phyloP scores from a whole-genome alignment of 495 filamentous ascomycete species.

The Glonium stellatum region DNA sequence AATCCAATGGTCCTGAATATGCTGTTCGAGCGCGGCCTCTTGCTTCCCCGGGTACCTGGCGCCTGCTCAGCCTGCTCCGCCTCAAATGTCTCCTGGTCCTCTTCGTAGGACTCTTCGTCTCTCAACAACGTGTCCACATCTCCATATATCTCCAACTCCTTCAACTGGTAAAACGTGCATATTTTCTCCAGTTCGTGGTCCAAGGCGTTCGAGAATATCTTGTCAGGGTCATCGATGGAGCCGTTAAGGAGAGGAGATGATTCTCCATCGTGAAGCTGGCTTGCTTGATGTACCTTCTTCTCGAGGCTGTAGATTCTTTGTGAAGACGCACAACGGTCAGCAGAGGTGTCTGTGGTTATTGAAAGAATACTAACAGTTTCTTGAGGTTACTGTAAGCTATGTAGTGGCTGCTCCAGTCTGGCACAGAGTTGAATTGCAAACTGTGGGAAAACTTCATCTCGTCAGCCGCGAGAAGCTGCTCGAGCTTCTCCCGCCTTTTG shows the following conservation, averaged over 20 bases:
- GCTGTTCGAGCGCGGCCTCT: conserved; percentile 41
- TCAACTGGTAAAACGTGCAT: conserved; percentile 77
- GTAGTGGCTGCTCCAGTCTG: conserved; percentile 96
- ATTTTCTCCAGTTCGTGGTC: conserved; percentile 92
- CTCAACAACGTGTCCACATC: conserved; percentile 69
- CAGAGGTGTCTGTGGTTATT: neutral
- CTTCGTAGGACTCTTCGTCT: conserved; percentile 68
- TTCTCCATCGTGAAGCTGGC: conserved; percentile 59
- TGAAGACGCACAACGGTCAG: conserved; percentile 32
- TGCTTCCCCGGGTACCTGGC: conserved; percentile 40
- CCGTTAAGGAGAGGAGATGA: conserved; percentile 70
- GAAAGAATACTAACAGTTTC: conserved; percentile 69
- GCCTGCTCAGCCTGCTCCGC: conserved; percentile 48
- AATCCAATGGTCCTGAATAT: conserved; percentile 43
- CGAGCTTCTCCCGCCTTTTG: conserved; percentile 37
- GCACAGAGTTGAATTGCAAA: conserved; percentile 98
- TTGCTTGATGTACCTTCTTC: conserved; percentile 58
- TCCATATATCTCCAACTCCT: conserved; percentile 76
- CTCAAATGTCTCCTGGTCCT: conserved; percentile 52
- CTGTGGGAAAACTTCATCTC: conserved; percentile 99
- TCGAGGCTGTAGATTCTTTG: conserved; percentile 87
- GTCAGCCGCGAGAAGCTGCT: conserved; percentile 47
- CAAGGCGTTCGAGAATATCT: conserved; percentile 68
- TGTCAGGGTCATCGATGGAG: conserved; percentile 59
- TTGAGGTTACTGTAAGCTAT: conserved; percentile 98